Evolutionary conservation across 306 rosid species (phyloP), one percentile per base, ranked within the genome.

Genomic region (Cicer bijugum): DNA sequence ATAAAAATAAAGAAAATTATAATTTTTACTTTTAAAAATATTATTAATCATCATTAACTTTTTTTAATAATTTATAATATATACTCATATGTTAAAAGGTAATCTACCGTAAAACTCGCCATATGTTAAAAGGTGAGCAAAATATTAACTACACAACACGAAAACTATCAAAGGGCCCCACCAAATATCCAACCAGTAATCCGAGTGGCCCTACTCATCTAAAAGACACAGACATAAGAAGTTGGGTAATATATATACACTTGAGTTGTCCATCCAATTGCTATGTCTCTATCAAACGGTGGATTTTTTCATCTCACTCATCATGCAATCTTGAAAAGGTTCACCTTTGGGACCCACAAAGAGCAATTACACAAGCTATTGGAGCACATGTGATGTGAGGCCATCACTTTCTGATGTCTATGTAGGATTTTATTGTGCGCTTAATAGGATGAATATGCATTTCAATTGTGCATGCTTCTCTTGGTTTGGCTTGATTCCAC

Each of bases 251-350:
- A 79, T 35, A 45, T 14, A 14, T 66, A 65, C 19, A 12, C 61
- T 23, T 12, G 43, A 69, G 72, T 75, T 58, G 71, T 57, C 78
- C 67, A 62, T 42, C 75, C 68, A 70, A 61, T 52, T 55, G 42
- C 72, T 62, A 23, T 67, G 87, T 82, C 88, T 40, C 59, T 1
- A 15, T 80, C 84, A 28, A 2, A 9, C 67, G 75, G 84, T 76
- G 81, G 82, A 40, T 62, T 62, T 71, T 50, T 75, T 80, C 63
- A 74, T 66, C 65, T 59, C 82, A 43, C 50, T 73, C 84, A 79
- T 81, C 82, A 80, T 86, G 58, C 71, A 82, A 81, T 72, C 75
- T 75, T 75, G 83, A 79, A 84, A 83, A 76, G 71, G 6, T 10
- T 50, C 16, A 42, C 39, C 48, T 65, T 51, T 15, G 65, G 79